phyloP scores from a whole-genome alignment of 495 filamentous ascomycete species.

The Penicillium daleae region DNA sequence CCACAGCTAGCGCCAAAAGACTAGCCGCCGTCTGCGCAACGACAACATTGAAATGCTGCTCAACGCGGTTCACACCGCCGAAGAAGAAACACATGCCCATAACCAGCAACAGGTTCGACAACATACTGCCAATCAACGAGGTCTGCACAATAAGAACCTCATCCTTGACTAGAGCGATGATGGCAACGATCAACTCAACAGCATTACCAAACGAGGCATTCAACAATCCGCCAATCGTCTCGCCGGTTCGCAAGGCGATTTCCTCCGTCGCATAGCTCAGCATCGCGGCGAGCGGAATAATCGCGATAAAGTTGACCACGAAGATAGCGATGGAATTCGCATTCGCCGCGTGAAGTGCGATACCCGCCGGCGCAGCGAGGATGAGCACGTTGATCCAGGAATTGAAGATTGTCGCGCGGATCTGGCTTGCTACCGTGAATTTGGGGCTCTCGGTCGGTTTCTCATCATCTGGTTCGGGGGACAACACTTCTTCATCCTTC shows the following conservation, averaged over 20 bases:
- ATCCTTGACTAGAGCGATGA: constrained; percentile 73
- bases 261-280: constrained; percentile 60
- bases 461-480: constrained; percentile 18
- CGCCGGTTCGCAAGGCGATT: constrained; percentile 62
- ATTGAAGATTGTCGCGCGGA: constrained; percentile 70
- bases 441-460: constrained; percentile 48
- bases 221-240: constrained; percentile 82
- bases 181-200: constrained; percentile 87
- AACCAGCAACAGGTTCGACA: constrained; percentile 90
- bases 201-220: constrained; percentile 91
- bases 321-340: constrained; percentile 68
- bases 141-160: constrained; percentile 90
- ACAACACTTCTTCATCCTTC: constrained; percentile 3
- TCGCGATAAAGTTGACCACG: constrained; percentile 86
- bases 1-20: constrained; percentile 78
- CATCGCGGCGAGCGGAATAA: constrained; percentile 65
- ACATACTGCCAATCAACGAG: constrained; percentile 85
- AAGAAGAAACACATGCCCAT: constrained; percentile 94
- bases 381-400: constrained; percentile 86
- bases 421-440: constrained; percentile 70
- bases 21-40: constrained; percentile 92
- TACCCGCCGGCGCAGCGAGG: constrained; percentile 76
- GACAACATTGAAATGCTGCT: constrained; percentile 90
- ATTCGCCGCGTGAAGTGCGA: constrained; percentile 66
- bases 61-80: constrained; percentile 75